These are phyloP conservation scores for Schwanniomyces vanrijiae DNA, from an alignment of 805 yeast species.

Conservation along the genomic window DNA sequence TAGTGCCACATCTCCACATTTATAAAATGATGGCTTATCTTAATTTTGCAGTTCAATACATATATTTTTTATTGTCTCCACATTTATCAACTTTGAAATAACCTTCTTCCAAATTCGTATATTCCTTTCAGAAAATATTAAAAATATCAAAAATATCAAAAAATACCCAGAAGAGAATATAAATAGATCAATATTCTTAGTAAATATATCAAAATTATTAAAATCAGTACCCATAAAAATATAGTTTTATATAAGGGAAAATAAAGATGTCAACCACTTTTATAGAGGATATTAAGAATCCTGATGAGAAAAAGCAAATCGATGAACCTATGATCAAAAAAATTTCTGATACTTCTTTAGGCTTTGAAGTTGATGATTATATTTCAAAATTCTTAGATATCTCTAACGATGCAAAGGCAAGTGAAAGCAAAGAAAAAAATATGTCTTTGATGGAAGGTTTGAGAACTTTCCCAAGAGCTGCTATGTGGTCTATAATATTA, in stretches of 20 bases:
- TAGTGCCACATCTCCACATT: background rate
- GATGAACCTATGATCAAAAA: slow-evolving; percentile 2
- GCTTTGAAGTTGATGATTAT: slow-evolving; percentile 28
- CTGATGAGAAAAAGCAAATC: slow-evolving; percentile 4
- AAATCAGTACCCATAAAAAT: too few species aligned
- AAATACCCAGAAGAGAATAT: background rate
- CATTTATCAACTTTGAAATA: background rate
- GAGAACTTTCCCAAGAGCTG: slow-evolving; percentile 31
- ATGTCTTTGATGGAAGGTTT: slow-evolving; percentile 37
- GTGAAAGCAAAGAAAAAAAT: slow-evolving; percentile 31
- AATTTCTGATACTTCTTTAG: slow-evolving; percentile 6
- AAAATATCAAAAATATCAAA: background rate
- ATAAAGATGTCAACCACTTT: slow-evolving; percentile 12
- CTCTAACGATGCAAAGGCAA: slow-evolving; percentile 25
- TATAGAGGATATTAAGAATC: slow-evolving; percentile 17
- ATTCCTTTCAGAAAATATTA: background rate
- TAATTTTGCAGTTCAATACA: background rate
- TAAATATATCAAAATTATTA: too few species aligned
- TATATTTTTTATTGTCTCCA: background rate
- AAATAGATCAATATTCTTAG: too few species aligned
- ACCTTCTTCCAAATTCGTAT: background rate
- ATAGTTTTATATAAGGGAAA: too few species aligned
- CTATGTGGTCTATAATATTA: slow-evolving; percentile 1
- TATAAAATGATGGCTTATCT: background rate
- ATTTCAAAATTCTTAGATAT: slow-evolving; percentile 38